A percentile compares a stretch with the other conserved stretches of the same genome.
Evolutionary conservation across 345 rosid species (phyloP).

Genomic region (Eucalyptus curtisii): DNA sequence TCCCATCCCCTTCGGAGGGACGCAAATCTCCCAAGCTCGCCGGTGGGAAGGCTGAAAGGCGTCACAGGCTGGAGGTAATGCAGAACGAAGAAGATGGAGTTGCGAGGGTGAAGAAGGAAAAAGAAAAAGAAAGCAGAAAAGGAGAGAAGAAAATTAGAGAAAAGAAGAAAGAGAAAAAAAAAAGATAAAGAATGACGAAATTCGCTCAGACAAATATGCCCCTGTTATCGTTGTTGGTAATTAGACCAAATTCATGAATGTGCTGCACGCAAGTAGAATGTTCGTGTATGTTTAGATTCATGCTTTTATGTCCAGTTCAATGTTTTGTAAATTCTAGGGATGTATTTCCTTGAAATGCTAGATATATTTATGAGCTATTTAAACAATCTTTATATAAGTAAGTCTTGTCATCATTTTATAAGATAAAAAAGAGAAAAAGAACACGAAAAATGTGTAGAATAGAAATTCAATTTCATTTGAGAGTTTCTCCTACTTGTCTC

Average conservation of each 20-base stretch:
- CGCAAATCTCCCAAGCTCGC: neutral
- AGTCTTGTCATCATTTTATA: no score
- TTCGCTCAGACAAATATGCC: accelerated
- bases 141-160: neutral
- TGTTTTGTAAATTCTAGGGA: neutral
- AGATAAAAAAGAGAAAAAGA: no score
- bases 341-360: neutral
- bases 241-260: neutral
- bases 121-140: accelerated
- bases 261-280: neutral
- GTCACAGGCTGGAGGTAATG: neutral
- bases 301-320: neutral
- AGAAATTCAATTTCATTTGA: neutral
- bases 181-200: neutral
- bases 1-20: neutral
- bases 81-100: neutral
- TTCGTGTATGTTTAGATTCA: no score
- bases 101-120: neutral
- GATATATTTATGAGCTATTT: no score
- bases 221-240: neutral
- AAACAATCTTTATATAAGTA: no score
- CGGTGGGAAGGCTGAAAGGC: neutral
- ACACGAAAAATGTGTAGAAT: accelerated
- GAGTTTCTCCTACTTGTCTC: neutral
- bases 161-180: neutral